phyloP scores from a whole-genome alignment of 164 flowering plant species.

The Vitis rupestris region DNA sequence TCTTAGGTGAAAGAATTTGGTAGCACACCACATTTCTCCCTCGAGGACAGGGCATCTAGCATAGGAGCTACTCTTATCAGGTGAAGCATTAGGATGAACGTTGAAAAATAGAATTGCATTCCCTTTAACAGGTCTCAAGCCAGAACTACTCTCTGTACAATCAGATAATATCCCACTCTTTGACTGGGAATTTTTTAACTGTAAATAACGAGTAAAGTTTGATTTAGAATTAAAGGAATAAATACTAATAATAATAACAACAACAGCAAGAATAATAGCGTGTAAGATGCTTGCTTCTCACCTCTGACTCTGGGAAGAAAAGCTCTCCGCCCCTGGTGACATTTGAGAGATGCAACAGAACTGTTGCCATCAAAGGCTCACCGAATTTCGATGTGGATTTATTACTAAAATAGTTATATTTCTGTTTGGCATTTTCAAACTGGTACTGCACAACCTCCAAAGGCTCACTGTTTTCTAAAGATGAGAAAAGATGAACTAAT shows the following conservation, averaged over 20 bases:
- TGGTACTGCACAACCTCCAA: slow-evolving; percentile 51
- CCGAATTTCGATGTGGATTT: slow-evolving; percentile 15
- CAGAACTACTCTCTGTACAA: slow-evolving; percentile 31
- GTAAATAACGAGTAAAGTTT: not conserved
- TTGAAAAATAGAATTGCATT: slow-evolving; percentile 77
- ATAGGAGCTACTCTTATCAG: slow-evolving; percentile 65
- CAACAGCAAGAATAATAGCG: not conserved
- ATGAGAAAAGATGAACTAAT: not conserved
- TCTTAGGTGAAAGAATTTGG: slow-evolving; percentile 53
- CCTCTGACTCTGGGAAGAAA: slow-evolving; percentile 66
- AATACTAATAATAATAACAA: not conserved
- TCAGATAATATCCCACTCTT: slow-evolving; percentile 47
- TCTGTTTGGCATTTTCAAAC: slow-evolving; percentile 34
- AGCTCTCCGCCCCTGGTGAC: slow-evolving; percentile 68
- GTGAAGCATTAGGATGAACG: slow-evolving; percentile 49
- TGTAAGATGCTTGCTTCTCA: slow-evolving; percentile 27
- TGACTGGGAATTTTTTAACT: slow-evolving; percentile 25
- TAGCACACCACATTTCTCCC: slow-evolving; percentile 85
- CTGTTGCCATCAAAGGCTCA: slow-evolving; percentile 62
- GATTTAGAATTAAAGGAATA: not conserved
- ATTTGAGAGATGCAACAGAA: slow-evolving; percentile 72
- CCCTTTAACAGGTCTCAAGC: slow-evolving; percentile 66
- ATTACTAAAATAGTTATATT: slow-evolving; percentile 41
- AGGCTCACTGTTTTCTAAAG: slow-evolving; percentile 55
- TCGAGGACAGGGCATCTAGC: slow-evolving; percentile 67